Evolutionary conservation across 1,284 basidiomycete species (phyloP), one percentile per base, ranked within the genome.

Genomic region (Porogramme epimiltina): DNA sequence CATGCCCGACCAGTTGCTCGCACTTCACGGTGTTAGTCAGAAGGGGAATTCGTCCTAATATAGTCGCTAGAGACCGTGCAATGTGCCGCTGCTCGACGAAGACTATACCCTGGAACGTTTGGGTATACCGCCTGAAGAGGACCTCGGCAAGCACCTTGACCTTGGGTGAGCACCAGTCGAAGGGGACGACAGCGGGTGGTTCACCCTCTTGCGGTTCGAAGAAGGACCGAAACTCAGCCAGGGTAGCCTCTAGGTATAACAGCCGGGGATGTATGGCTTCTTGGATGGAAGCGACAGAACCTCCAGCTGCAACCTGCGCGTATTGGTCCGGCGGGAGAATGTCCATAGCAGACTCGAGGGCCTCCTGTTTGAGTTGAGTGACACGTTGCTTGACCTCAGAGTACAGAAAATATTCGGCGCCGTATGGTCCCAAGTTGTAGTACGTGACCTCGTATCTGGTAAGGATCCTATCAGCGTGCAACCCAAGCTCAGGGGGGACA

Each of bases 31-130:
- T 75, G 3, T 74, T 78, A 54, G 73, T 71, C 11, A 91, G 66
- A 34, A 78, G 74, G 0, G 82, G 76, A 4, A 90, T 75, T 31
- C 74, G 76, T 1, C 79, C 74, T 3, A 95, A 70, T 20, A 92
- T 68, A 61, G 74, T 80, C 2, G 87, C 77, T 6, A 95, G 74
- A 42, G 82, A 81, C n/a, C 78, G 72, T 2, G 90, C 92, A 18
- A 89, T 77, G 60, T 91, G 88, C 6, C 91, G 78, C 64, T 91
- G 89, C 58, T 92, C 84, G 9, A 91, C 89, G 64, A 95, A 95
- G 24, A 94, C 75, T 54, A 94, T 93, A 10, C 82, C 84, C 62
- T 91, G 90, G 61, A 93, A 91, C 4, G 74, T 71, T 1, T 74
- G 62, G 24, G 75, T 74, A 33, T 79, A 71, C 62, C 85, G 77